Evolutionary conservation across 306 rosid species (phyloP), one percentile per base, ranked within the genome.

Genomic region (Carpinus fangiana): DNA sequence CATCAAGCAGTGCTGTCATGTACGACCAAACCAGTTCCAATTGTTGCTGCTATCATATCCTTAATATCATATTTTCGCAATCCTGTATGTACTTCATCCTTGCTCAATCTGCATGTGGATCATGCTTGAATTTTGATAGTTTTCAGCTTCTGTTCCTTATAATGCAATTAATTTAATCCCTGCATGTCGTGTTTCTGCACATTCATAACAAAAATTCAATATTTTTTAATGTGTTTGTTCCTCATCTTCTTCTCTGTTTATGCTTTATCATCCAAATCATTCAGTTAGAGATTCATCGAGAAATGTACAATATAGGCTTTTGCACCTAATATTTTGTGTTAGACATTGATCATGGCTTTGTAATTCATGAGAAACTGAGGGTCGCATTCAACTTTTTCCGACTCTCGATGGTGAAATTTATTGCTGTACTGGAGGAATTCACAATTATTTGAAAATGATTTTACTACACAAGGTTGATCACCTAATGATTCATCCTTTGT

Each of bases 1-100:
- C 90, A 88, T 80, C 98, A 92, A 81, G 96, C 96, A 47, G 76
- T 90, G 73, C 80, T 90, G 81, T 95, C 98, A 34, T 76, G 85
- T 12, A 78, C 89, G 36, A 86, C 88, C 48, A 94, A 83, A 78
- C 90, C 96, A 52, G 84, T 91, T 73, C 89, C 98, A 61, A 75
- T 91, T 57, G 86, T 84, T 66, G 87, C 87, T 73, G 95, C 98
- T 36, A 89, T 86, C 79, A 57, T 85, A 56, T 92, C 97, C 38
- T 77, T 92, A 76, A 81, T 92, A 85, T 91, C 98, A 64, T 91
- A 87, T 88, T 86, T 82, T 73, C 90, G 69, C 43, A 89, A 89
- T 83, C 90, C 88, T 70, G 98, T 95, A 95, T 78, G 93, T 74
- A 75, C 74, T 81, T 83, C 76, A 67, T 72, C 83, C 74, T 60